These are phyloP conservation scores for Trypanosomatidae sp. DNA, from an alignment of 208 protist genomes.

Conservation along the genomic window DNA sequence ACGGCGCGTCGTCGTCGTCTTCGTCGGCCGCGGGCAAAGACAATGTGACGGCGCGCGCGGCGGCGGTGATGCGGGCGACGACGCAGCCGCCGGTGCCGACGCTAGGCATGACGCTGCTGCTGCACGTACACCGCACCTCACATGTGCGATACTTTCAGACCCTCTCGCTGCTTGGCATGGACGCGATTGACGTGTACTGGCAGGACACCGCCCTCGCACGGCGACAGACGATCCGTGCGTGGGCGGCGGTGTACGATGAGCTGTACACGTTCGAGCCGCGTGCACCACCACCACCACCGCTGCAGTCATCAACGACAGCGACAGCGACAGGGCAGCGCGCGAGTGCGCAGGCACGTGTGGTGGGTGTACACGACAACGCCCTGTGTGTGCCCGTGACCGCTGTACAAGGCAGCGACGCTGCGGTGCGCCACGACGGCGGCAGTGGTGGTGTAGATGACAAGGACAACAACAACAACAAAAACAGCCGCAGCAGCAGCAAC, in stretches of 20 bases:
- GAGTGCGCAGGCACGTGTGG: too few species aligned
- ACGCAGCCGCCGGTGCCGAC: slow-evolving; percentile 47
- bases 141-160: slow-evolving; percentile 75
- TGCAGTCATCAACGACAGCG: neutral
- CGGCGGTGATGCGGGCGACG: slow-evolving; percentile 11
- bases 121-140: slow-evolving; percentile 62
- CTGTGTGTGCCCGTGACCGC: too few species aligned
- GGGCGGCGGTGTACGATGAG: slow-evolving; percentile 59
- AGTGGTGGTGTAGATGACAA: too few species aligned
- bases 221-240: slow-evolving; percentile 36
- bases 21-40: too few species aligned
- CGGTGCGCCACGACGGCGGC: too few species aligned
- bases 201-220: slow-evolving; percentile 11
- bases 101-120: slow-evolving; percentile 51
- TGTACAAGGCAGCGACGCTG: too few species aligned
- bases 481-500: neutral
- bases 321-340: neutral
- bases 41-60: too few species aligned
- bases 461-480: slow-evolving; percentile 1
- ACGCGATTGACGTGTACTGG: slow-evolving; percentile 60
- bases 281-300: neutral
- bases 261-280: slow-evolving; percentile 15
- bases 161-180: slow-evolving; percentile 56
- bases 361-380: too few species aligned
- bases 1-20: too few species aligned